Conservation (phyloP, 1,139 yeast genomes). For the Hyphopichia fennica region DNA sequence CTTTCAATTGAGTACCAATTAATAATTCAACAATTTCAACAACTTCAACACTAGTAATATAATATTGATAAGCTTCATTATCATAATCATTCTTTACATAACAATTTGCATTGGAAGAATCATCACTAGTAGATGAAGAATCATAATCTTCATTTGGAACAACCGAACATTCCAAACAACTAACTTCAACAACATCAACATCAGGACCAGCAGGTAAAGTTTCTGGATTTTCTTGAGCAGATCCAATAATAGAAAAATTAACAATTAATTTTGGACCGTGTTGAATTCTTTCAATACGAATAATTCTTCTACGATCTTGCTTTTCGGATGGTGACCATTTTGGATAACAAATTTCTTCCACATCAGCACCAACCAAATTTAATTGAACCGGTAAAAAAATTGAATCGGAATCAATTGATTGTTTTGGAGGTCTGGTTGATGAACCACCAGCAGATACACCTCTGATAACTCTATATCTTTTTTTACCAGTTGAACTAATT, state of each 20-base stretch:
- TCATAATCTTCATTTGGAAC: conserved; percentile 36
- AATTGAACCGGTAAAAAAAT: conserved; percentile 48
- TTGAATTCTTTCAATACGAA: conserved; percentile 57
- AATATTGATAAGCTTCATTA: conserved; percentile 37
- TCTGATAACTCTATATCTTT: conserved; percentile 47
- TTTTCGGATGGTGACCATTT: conserved; percentile 49
- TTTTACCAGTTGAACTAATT: conserved; percentile 8
- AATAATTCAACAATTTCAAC: conserved; percentile 62
- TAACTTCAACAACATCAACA: conserved; percentile 57
- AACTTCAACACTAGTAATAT: conserved; percentile 66
- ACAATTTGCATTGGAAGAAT: conserved; percentile 6
- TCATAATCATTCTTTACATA: conserved; percentile 5
- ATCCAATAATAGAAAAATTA: conserved; percentile 51
- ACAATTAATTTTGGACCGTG: conserved; percentile 46
- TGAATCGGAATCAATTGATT: conserved; percentile 29
- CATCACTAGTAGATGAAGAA: conserved; percentile 11
- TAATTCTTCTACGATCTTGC: conserved; percentile 53
- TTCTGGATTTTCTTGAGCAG: conserved; percentile 49
- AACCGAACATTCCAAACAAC: conserved; percentile 52
- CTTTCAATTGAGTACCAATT: conserved; percentile 49
- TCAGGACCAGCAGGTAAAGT: conserved; percentile 37
- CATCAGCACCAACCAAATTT: conserved; percentile 41
- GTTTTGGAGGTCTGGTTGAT: conserved; percentile 55
- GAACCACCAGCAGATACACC: conserved; percentile 63
- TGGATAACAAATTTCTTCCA: conserved; percentile 50